These are phyloP conservation scores for Suillus subalutaceus DNA, from an alignment of 768 basidiomycete species.

Conservation along the genomic window DNA sequence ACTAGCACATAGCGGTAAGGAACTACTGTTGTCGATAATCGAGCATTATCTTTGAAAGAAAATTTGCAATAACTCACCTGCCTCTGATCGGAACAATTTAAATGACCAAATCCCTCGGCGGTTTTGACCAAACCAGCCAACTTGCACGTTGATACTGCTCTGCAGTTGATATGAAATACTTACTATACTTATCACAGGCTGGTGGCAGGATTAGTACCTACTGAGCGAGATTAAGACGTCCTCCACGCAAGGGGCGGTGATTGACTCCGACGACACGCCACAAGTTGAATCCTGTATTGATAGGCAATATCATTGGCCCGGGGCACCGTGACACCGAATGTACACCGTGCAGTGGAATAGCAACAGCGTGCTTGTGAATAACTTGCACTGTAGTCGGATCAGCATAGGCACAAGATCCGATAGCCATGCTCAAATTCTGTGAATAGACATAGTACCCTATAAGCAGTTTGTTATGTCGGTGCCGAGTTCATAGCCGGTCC, in stretches of 20 bases:
- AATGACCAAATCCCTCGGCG: not conserved
- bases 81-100: not conserved
- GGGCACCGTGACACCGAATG: too few species aligned
- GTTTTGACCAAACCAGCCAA: not conserved
- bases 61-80: not conserved
- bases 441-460: too few species aligned
- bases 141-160: not conserved
- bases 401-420: not conserved
- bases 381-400: not conserved
- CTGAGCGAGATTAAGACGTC: not conserved
- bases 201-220: not conserved
- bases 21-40: not conserved
- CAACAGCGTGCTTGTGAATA: not conserved
- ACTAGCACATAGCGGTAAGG: not conserved
- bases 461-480: too few species aligned
- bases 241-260: not conserved
- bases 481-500: too few species aligned
- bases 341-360: too few species aligned
- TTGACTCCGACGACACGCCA: too few species aligned
- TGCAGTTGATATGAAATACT: not conserved
- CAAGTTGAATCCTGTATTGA: not conserved
- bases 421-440: not conserved
- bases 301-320: too few species aligned
- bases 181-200: not conserved
- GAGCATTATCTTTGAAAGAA: not conserved